phyloP scores from a whole-genome alignment of 2,329 filamentous ascomycete genomes.

The Aspergillus versicolor region DNA sequence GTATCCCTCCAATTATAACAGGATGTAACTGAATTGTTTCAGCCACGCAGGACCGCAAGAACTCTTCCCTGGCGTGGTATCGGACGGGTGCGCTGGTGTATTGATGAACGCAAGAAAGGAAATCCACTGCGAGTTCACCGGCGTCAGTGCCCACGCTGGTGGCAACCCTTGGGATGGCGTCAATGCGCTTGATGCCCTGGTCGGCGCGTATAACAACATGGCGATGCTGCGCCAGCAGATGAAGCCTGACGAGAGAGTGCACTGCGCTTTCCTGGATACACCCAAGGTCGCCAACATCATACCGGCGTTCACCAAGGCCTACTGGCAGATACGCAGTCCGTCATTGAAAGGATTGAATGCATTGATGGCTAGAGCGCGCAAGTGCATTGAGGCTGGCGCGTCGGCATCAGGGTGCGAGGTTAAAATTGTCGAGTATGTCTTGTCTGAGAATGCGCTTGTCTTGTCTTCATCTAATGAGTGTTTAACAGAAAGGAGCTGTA shows the following conservation, averaged over 20 bases:
- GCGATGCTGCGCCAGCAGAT: conserved; percentile 58
- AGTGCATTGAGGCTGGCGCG: conserved; percentile 38
- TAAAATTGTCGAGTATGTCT: conserved; percentile 30
- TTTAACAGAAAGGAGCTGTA: conserved; percentile 34
- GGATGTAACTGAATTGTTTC: too few relatives aligned
- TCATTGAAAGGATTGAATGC: conserved; percentile 41
- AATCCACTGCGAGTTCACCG: conserved; percentile 44
- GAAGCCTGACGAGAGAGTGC: conserved; percentile 53
- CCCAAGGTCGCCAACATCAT: conserved; percentile 59
- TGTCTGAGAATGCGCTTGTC: not conserved
- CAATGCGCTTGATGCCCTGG: conserved; percentile 59
- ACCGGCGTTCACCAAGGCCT: conserved; percentile 49
- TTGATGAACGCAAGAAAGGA: conserved; percentile 36
- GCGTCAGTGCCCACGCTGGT: conserved; percentile 57
- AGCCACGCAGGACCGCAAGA: too few relatives aligned
- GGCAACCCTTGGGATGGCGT: conserved; percentile 59
- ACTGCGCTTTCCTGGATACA: conserved; percentile 55
- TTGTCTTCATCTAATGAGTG: not conserved
- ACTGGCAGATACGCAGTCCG: conserved; percentile 48
- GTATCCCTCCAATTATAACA: too few relatives aligned
- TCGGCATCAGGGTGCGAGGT: conserved; percentile 36
- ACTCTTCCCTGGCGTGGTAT: too few relatives aligned
- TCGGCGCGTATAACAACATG: conserved; percentile 48
- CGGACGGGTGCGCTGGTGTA: conserved; percentile 18
- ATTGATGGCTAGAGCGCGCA: conserved; percentile 28